Evolutionary conservation across 805 yeast genomes (phyloP).

Genomic region (Wickerhamia fluorescens): DNA sequence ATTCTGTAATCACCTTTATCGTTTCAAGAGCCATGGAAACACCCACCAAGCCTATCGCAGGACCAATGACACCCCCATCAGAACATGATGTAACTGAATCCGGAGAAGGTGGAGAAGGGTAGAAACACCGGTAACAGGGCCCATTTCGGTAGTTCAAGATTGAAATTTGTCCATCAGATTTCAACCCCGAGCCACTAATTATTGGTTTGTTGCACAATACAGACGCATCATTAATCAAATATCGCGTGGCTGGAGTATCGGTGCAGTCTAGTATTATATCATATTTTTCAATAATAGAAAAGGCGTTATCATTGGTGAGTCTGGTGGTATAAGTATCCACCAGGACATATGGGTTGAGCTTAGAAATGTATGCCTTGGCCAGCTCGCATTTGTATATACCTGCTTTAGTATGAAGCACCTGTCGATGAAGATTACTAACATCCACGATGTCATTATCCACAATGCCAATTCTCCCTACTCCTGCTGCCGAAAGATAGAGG

Average conservation of each 20-base stretch:
- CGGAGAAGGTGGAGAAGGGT: constrained; percentile 86
- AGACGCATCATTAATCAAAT: constrained; percentile 78
- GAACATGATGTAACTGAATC: constrained; percentile 76
- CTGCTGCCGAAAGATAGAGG: constrained; percentile 79
- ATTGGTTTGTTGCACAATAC: constrained; percentile 63
- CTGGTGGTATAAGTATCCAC: constrained; percentile 47
- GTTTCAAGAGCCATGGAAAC: constrained; percentile 84
- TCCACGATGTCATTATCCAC: constrained; percentile 86
- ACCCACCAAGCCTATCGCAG: constrained; percentile 93
- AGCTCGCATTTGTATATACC: constrained; percentile 74
- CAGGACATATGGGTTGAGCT: constrained; percentile 62
- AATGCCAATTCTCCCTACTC: constrained; percentile 78
- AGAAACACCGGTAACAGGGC: constrained; percentile 93
- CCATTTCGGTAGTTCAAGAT: constrained; percentile 65
- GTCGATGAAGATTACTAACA: constrained; percentile 80
- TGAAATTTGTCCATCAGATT: constrained; percentile 84
- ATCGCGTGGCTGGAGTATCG: constrained; percentile 84
- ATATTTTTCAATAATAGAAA: constrained; percentile 52
- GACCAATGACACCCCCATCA: constrained; percentile 93
- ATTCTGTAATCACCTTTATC: constrained; percentile 60
- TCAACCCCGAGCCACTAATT: constrained; percentile 87
- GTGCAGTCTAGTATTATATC: constrained; percentile 89
- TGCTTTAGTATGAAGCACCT: constrained; percentile 70
- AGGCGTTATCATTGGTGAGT: constrained; percentile 51
- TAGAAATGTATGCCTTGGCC: constrained; percentile 49